phyloP scores from a whole-genome alignment of 2,329 filamentous ascomycete species.

The Ampelomyces quisqualis region DNA sequence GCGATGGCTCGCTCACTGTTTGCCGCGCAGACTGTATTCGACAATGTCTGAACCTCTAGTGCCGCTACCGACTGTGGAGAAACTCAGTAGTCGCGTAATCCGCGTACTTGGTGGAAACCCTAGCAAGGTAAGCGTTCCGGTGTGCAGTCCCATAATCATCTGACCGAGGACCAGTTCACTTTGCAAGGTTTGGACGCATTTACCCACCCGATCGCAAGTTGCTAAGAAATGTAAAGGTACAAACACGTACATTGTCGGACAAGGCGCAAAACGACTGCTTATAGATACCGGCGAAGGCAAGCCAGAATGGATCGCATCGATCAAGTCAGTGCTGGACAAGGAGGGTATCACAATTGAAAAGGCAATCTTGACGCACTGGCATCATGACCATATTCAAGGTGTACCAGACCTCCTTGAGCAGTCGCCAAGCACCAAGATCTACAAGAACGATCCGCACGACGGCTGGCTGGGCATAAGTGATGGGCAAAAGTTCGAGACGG shows the following conservation, averaged over 20 bases:
- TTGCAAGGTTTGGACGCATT: no score
- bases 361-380: slow-evolving; percentile 87
- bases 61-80: slow-evolving; percentile 70
- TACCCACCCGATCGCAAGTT: no score
- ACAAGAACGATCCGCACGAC: slow-evolving; percentile 62
- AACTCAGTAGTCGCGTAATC: slow-evolving; percentile 74
- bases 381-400: slow-evolving; percentile 80
- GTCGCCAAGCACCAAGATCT: slow-evolving; percentile 63
- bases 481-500: slow-evolving; percentile 56
- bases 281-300: slow-evolving; percentile 88
- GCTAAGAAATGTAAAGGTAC: slow-evolving; percentile 62
- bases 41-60: slow-evolving; percentile 64
- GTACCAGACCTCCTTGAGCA: slow-evolving; percentile 66
- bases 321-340: slow-evolving; percentile 64
- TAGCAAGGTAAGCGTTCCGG: slow-evolving; percentile 61
- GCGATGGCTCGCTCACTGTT: slow-evolving; percentile 21
- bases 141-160: neutral
- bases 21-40: slow-evolving; percentile 26
- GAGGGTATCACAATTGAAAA: slow-evolving; percentile 69
- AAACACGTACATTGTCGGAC: slow-evolving; percentile 91
- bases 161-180: slow-evolving; percentile 52
- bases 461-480: slow-evolving; percentile 58
- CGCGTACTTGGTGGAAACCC: slow-evolving; percentile 90
- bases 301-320: slow-evolving; percentile 67
- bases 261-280: slow-evolving; percentile 70